Percentiles rank a stretch among this genome's conserved stretches.
phyloP scores from a whole-genome alignment of 345 rosid genomes.

The Rubroshorea leprosula region DNA sequence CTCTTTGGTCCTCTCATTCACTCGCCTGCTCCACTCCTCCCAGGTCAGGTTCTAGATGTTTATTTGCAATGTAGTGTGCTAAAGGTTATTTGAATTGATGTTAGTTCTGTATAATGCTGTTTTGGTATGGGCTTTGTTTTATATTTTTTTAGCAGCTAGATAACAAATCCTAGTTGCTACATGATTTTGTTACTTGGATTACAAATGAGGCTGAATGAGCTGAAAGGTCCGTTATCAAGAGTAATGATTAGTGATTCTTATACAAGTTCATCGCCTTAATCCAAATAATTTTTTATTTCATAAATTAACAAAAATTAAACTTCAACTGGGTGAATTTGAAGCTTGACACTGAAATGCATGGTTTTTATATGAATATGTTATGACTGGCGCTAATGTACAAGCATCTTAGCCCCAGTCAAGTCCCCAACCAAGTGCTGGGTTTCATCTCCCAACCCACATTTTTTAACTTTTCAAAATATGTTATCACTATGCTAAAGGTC shows the following conservation, averaged over 20 bases:
- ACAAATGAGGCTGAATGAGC: neutral
- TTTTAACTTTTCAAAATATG: too few species aligned
- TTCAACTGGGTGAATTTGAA: neutral
- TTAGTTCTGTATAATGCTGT: neutral
- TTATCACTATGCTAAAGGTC: too few species aligned
- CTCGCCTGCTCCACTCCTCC: constrained; percentile 21
- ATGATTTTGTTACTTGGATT: neutral
- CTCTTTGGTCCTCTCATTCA: constrained; percentile 31
- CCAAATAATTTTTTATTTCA: neutral
- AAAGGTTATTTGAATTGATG: neutral
- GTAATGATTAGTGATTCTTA: neutral
- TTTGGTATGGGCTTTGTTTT: neutral
- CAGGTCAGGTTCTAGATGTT: constrained; percentile 18
- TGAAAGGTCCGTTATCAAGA: neutral
- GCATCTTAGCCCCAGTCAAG: too few species aligned
- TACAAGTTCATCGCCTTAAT: neutral
- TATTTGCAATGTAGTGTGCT: neutral
- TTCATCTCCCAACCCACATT: too few species aligned
- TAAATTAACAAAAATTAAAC: too few species aligned
- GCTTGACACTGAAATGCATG: neutral
- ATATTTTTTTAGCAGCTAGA: too few species aligned
- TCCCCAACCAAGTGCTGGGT: too few species aligned
- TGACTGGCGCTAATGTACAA: too few species aligned
- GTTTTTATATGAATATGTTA: neutral
- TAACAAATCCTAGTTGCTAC: too few species aligned